Evolutionary conservation across 2,329 filamentous ascomycete genomes (phyloP), one percentile per base, ranked within the genome.

Genomic region (Pseudonectria foliicola): DNA sequence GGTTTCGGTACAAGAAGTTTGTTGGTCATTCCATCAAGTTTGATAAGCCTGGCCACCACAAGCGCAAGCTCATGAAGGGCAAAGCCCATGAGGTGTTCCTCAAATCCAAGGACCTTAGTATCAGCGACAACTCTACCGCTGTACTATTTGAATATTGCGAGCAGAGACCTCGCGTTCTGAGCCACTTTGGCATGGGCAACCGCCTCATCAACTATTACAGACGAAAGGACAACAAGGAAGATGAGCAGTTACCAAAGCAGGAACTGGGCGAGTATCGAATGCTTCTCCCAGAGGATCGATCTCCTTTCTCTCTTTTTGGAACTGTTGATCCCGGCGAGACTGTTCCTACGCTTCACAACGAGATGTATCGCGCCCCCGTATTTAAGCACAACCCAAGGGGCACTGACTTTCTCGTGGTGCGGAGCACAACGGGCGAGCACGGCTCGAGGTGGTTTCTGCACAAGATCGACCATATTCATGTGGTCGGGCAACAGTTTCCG

Each of bases 131-230:
- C 55, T 88, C 90, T 0, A 83, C 80, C 27, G 81, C 87, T 13
- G 73, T 95, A 5, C 73, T 98, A 11, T 82, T 96, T 24, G 92
- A 98, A 61, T 98, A 98, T 58, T 93, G 87, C 7, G 92, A 98
- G 61, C 88, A 95, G 53, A 82, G 87, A 43, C 92, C 92, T 1
- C 84, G 82, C 8, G 87, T 94, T 40, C 68, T 98, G 42, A 95
- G 90, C 28, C 95, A 94, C 55, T 95, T 95, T 53, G 92, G 90
- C 46, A 98, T 98, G 92, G 89, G 89, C 34, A 94, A 83, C 58
- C 84, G 88, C 34, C 75, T 98, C 39, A 87, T 96, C 67, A 96
- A 98, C 60, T 98, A 96, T 61, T 95, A 95, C 57, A 84, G 89
- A 39, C 87, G 87, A 52, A 84, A 87, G 55, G 76, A 75, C 27